Evolutionary conservation across 2,329 filamentous ascomycete species (phyloP), one percentile per base, ranked within the genome.

Genomic region (Dactylella cylindrospora): DNA sequence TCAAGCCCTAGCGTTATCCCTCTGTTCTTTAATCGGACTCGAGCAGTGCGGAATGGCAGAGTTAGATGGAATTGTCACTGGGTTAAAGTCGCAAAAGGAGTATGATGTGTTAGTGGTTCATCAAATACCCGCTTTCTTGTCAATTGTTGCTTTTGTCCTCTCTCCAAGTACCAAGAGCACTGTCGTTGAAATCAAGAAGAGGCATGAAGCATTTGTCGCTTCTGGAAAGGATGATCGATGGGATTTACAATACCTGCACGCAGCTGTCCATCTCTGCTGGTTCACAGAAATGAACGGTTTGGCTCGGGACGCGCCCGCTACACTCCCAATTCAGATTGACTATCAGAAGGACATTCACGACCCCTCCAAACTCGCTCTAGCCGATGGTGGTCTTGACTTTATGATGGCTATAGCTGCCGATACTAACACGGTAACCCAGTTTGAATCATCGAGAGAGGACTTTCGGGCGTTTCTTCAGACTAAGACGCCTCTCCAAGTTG

Each of bases 321-420:
- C 77, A 20, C 76, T 83, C 22, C 77, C 78, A 35, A 83, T 66
- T 75, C 79, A 72, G 76, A 76, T 79, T 0, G 64, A 54, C 53
- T 50, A 61, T 33, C 50, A 49, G 33, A 45, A 57, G n/a, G 54
- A 65, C 33, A 41, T 70, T 12, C 39, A 38, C 19, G 44, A 64
- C 13, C 44, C 65, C 45, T 65, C 69, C 67, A 70, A 73, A 50
- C 59, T 25, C 75, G 81, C 86, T 2, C 74, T 97, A 5, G 88
- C 90, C 69, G 90, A 97, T 65, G 90, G 90, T 3, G 90, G 88
- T 3, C 87, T 98, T 65, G 90, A 97, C 70, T 95, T 96, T 70
- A 81, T 97, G 66, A 79, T 98, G 13, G 85, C 89, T 0, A 79
- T 95, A 39, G 87, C 88, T 47, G 84, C 88, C 23, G 90, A 94